Evolutionary conservation across 805 yeast genomes (phyloP).

Genomic region (Candida wancherniae): DNA sequence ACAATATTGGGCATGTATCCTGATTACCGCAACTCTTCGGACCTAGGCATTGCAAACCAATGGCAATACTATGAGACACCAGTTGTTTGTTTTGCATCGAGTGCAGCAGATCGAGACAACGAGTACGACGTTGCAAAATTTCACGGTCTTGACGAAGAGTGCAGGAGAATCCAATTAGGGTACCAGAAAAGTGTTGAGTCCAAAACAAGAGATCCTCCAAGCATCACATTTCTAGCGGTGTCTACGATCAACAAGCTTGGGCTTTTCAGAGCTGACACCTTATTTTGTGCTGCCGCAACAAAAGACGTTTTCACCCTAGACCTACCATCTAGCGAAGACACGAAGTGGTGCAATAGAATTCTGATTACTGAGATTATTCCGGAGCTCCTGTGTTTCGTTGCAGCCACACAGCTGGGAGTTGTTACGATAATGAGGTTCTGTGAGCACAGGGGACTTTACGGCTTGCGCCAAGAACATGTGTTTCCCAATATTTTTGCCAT

Average conservation of each 20-base stretch:
- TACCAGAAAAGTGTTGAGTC: background rate
- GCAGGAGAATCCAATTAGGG: slow-evolving; percentile 24
- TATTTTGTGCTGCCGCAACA: slow-evolving; percentile 13
- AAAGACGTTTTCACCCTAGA: slow-evolving; percentile 7
- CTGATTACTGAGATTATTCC: slow-evolving; percentile 34
- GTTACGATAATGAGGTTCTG: slow-evolving; percentile 35
- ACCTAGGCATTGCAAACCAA: slow-evolving; percentile 26
- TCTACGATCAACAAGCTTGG: slow-evolving; percentile 11
- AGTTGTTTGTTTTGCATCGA: slow-evolving; percentile 11
- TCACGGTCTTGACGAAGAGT: slow-evolving; percentile 30
- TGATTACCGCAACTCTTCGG: no score
- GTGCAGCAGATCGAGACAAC: no score
- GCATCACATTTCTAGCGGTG: slow-evolving; percentile 8
- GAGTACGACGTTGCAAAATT: no score
- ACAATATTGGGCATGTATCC: no score
- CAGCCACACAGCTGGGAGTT: slow-evolving; percentile 35
- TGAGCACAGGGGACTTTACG: slow-evolving; percentile 31
- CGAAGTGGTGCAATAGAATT: slow-evolving; percentile 29
- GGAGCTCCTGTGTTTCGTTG: slow-evolving; percentile 30
- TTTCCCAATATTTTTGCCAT: slow-evolving; percentile 33
- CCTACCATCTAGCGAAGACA: slow-evolving; percentile 21
- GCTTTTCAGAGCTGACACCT: slow-evolving; percentile 11
- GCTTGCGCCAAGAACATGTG: slow-evolving; percentile 41
- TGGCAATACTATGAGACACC: slow-evolving; percentile 34
- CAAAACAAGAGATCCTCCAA: background rate